Evolutionary conservation across 768 basidiomycete genomes (phyloP), one percentile per base, ranked within the genome.

Genomic region (Termitomyces sp.): DNA sequence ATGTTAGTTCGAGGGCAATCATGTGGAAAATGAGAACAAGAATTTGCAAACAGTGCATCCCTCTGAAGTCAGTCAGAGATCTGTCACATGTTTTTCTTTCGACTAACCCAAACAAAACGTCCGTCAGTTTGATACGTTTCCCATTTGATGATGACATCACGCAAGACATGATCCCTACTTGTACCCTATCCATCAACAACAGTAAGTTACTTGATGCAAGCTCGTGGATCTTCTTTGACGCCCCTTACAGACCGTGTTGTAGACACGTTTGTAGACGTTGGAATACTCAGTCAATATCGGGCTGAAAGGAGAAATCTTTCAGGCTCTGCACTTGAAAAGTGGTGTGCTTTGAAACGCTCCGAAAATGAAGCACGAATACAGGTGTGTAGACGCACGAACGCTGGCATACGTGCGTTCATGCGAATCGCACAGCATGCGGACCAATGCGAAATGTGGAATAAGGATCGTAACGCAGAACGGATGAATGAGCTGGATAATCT

Each of bases 381-480:
- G 51, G 61, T 64, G 16, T 21, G 54, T 59, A 27, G n/a, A n/a
- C n/a, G n/a, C n/a, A n/a, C n/a, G n/a, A n/a, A n/a, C n/a, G n/a
- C n/a, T n/a, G n/a, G n/a, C n/a, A n/a, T n/a, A n/a, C n/a, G n/a
- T n/a, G n/a, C n/a, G n/a, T n/a, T n/a, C n/a, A n/a, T n/a, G n/a
- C n/a, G n/a, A n/a, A n/a, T n/a, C n/a, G n/a, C n/a, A n/a, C 32
- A 66, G 63, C 63, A 64, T 51, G 63, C 63, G 9, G 41, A 19
- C 0, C 44, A 32, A 52, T 65, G 61, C 37, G 55, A 62, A 30
- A 16, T 19, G 3, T 62, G 60, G 63, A 60, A 59, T 30, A 23
- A 32, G 19, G 35, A 47, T 16, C 54, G 57, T 39, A 54, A 21
- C 28, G n/a, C 42, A 30, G 48, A 56, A 45, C 58, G 62, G 16